phyloP scores from a whole-genome alignment of 441 rosid genomes.

The Syzygium malaccense region DNA sequence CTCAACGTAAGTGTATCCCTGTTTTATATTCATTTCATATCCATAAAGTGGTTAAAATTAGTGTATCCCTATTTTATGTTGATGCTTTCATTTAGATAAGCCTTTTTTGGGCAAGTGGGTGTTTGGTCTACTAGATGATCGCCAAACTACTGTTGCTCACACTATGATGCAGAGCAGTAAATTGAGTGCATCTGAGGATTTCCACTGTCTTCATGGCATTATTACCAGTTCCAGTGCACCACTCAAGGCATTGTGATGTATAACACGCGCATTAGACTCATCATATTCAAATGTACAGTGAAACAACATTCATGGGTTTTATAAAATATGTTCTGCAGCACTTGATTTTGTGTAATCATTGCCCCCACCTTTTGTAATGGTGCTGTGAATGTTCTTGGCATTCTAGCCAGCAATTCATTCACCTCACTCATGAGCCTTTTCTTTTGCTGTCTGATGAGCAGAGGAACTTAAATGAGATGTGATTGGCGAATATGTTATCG shows the following conservation, averaged over 20 bases:
- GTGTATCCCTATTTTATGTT: not conserved
- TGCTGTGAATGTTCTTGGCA: not conserved
- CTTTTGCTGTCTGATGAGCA: not conserved
- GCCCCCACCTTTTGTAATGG: not conserved
- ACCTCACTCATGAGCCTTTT: not conserved
- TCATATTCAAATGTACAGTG: not conserved
- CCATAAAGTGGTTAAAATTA: not conserved
- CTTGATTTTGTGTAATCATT: not conserved
- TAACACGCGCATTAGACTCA: not conserved
- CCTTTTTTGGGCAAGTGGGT: not conserved
- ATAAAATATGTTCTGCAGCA: not conserved
- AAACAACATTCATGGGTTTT: not conserved
- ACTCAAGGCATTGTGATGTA: not conserved
- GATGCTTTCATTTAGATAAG: not conserved
- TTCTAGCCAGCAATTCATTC: not conserved
- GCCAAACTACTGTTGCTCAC: not conserved
- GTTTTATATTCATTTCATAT: not conserved
- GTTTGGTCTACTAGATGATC: not conserved
- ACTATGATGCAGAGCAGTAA: not conserved
- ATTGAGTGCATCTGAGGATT: not conserved
- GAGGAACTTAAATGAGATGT: not conserved
- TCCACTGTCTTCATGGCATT: not conserved
- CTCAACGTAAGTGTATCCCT: not conserved
- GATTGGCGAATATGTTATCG: not conserved
- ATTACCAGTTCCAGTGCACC: constrained; percentile 1